phyloP scores from a whole-genome alignment of 495 filamentous ascomycete genomes.

The Sabuloglossum arenarium region DNA sequence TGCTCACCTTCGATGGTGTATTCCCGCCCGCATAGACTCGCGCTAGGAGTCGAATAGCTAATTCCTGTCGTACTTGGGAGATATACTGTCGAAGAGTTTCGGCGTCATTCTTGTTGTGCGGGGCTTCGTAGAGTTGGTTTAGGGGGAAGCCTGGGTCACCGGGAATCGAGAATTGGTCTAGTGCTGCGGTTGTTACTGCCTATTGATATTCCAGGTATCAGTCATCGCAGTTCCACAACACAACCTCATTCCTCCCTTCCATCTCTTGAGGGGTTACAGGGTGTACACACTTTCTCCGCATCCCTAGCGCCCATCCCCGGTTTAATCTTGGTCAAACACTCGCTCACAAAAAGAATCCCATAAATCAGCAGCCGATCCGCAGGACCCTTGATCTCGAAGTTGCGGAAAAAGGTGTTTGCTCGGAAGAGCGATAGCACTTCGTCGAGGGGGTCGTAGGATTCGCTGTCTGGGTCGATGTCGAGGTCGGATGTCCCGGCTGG shows the following conservation, averaged over 20 bases:
- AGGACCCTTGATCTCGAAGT: conserved; percentile 96
- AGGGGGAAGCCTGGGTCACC: conserved; percentile 88
- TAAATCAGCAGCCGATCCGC: conserved; percentile 92
- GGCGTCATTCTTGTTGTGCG: conserved; percentile 67
- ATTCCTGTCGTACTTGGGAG: conserved; percentile 77
- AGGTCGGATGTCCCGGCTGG: conserved; percentile 43
- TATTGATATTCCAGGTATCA: conserved; percentile 10
- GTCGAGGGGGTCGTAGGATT: conserved; percentile 87
- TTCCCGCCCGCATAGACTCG: conserved; percentile 73
- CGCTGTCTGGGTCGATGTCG: conserved; percentile 60
- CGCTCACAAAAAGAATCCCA: conserved; percentile 81
- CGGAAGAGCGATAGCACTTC: conserved; percentile 86
- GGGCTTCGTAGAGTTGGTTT: conserved; percentile 70
- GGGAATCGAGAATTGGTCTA: conserved; percentile 87
- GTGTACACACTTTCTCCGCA: conserved; percentile 31
- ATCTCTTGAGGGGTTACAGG: background rate
- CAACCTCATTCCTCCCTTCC: background rate
- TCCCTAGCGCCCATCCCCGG: conserved; percentile 39
- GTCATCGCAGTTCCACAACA: background rate
- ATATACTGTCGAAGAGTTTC: conserved; percentile 68
- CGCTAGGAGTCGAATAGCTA: conserved; percentile 57
- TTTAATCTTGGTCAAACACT: conserved; percentile 70
- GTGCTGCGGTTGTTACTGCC: conserved; percentile 46
- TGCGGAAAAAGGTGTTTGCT: conserved; percentile 95
- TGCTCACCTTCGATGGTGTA: conserved; percentile 60